Evolutionary conservation across 148 eudicot genomes (phyloP), one percentile per base, ranked within the genome.

Genomic region (Camellia japonica): DNA sequence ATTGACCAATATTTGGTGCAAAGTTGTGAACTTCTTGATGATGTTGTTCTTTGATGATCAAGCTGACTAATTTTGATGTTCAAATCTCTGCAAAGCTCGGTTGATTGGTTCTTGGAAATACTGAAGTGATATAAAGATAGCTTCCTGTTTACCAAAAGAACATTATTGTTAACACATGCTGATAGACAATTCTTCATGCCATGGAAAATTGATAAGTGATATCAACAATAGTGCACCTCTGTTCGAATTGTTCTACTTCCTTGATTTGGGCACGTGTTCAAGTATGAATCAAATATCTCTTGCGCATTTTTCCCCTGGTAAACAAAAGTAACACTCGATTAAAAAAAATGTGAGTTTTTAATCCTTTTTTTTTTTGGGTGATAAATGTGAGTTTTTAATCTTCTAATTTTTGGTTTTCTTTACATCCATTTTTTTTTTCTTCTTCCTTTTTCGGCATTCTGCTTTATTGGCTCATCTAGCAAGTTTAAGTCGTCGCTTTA

Each of bases 161-260:
- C 43, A 18, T 44, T 64, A 43, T 13, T 2, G 19, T 38, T 43
- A 75, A 15, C 19, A 60, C 41, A 49, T 7, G 65, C 15, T 61
- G 5, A 14, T 9, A 47, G 65, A 76, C 43, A 51, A 16, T 41
- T 30, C 38, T 66, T 52, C 12, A 30, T 64, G 16, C 5, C 38
- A 61, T 41, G 16, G 70, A 16, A 41, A 43, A 54, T 64, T 63
- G 74, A 73, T 12, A 20, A 64, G 62, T 43, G n/a, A 38, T 68
- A 23, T 41, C 8, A n/a, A 47, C 52, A 43, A 73, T 46, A 71
- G 54, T 58, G 20, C 87, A 96, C 99, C 98, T 96, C 99, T 64
- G 98, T 90, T 82, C 99, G 89, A 76, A 96, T 96, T 61, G 98
- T 96, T 79, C 99, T 88, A 83, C 99, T 96, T 80, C 99, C 95